Conservation (phyloP, 768 basidiomycete species). For the Pisolithus tinctorius region DNA sequence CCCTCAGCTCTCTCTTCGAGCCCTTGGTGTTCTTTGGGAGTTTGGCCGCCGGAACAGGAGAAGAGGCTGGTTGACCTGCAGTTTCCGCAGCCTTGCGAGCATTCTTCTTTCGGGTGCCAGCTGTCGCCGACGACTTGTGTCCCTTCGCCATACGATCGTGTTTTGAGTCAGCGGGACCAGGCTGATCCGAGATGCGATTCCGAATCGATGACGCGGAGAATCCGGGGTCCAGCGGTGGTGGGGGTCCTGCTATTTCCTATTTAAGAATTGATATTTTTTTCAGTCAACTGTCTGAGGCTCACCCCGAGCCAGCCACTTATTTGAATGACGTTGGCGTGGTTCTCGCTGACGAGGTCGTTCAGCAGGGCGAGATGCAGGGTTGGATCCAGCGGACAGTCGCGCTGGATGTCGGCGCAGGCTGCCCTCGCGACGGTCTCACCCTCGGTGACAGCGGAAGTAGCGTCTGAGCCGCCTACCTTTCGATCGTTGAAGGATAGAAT, state of each 20-base stretch:
- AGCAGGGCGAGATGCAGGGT: background rate
- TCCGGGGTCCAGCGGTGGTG: background rate
- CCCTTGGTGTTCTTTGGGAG: constrained; percentile 44
- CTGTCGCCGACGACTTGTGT: constrained; percentile 71
- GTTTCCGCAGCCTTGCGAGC: constrained; percentile 58
- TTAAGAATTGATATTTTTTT: background rate
- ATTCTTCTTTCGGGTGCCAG: constrained; percentile 90
- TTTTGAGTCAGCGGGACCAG: too few species aligned
- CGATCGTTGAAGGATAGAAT: constrained; percentile 32
- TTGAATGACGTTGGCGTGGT: background rate
- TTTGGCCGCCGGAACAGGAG: constrained; percentile 28
- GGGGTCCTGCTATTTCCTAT: background rate
- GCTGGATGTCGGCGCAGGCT: background rate
- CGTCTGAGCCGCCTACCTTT: constrained; percentile 20
- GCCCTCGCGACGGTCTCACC: background rate
- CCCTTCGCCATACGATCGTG: constrained; percentile 34
- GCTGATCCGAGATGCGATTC: background rate
- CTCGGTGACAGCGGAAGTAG: background rate
- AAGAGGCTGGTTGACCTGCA: constrained; percentile 24
- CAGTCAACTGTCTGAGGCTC: background rate
- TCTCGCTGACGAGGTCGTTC: background rate
- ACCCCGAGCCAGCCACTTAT: background rate
- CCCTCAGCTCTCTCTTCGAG: constrained; percentile 42
- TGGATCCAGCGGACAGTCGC: background rate
- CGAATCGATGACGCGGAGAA: background rate